These are phyloP conservation scores for Erodium trifolium DNA, from an alignment of 441 rosid genomes.

Conservation along the genomic window DNA sequence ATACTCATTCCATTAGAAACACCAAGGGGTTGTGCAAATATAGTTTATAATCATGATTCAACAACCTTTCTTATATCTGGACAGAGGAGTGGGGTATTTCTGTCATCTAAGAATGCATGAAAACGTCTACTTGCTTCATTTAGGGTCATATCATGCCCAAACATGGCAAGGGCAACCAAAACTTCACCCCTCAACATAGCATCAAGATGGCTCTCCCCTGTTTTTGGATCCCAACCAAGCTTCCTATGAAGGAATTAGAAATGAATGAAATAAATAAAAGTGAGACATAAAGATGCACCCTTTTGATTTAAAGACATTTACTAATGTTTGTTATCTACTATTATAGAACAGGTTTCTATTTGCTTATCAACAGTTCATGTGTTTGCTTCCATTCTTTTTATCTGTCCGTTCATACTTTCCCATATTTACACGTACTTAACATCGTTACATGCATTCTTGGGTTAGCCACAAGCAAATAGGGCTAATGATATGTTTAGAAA, in stretches of 20 bases:
- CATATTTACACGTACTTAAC: not conserved
- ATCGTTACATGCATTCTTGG: not conserved
- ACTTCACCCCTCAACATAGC: constrained; percentile 91
- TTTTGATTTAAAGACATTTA: not conserved
- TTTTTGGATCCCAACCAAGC: constrained; percentile 84
- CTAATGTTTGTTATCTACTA: not conserved
- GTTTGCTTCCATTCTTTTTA: not conserved
- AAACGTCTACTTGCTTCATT: constrained; percentile 66
- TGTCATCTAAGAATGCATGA: constrained; percentile 62
- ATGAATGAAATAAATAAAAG: constrained; percentile 7
- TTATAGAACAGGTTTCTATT: constrained; percentile 2
- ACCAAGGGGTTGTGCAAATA: constrained; percentile 11
- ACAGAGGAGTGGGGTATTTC: constrained; percentile 71
- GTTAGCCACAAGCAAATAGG: not conserved
- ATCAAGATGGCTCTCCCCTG: constrained; percentile 89
- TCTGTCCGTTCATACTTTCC: not conserved
- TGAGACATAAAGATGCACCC: not conserved
- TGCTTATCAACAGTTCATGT: constrained; percentile 1
- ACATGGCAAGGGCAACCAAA: constrained; percentile 60
- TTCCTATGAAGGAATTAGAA: constrained; percentile 36
- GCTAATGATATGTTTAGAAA: not conserved
- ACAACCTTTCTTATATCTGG: constrained; percentile 84
- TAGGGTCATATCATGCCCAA: constrained; percentile 62
- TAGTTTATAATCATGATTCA: constrained; percentile 5
- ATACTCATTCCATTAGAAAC: constrained; percentile 12